phyloP scores from a whole-genome alignment of 306 rosid genomes.

The Sphenostylis stenocarpa region DNA sequence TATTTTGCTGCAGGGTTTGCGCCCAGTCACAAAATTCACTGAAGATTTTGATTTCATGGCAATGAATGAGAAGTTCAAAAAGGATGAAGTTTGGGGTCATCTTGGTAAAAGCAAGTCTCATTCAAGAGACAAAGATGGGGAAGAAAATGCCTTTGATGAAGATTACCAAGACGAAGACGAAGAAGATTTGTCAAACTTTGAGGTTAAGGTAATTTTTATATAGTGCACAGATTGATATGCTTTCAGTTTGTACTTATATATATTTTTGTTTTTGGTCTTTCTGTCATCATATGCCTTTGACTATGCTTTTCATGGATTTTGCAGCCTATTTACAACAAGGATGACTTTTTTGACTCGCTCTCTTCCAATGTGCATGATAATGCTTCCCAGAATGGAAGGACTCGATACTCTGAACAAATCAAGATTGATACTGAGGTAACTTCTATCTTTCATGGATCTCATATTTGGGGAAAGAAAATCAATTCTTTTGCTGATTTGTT shows the following conservation, averaged over 20 bases:
- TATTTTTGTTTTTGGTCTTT: not conserved
- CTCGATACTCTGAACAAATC: constrained; percentile 77
- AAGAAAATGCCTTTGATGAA: constrained; percentile 59
- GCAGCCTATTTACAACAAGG: constrained; percentile 83
- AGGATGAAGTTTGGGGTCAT: constrained; percentile 99
- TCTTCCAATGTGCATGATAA: constrained; percentile 51
- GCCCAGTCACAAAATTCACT: constrained; percentile 63
- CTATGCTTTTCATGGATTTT: constrained; percentile 27
- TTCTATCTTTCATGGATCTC: not conserved
- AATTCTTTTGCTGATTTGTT: constrained; percentile 32
- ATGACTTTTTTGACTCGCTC: constrained; percentile 86
- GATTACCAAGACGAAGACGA: constrained; percentile 65
- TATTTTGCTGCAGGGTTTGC: constrained; percentile 62
- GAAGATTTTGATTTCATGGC: constrained; percentile 95
- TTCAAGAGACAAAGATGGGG: constrained; percentile 56
- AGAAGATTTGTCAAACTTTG: constrained; percentile 48
- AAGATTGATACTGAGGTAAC: constrained; percentile 87
- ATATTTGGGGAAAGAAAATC: constrained; percentile 15
- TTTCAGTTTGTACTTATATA: not conserved
- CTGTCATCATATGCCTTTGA: constrained; percentile 22
- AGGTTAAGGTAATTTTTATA: constrained; percentile 48
- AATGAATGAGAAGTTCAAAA: constrained; percentile 96
- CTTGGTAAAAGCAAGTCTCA: constrained; percentile 76
- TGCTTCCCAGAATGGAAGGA: constrained; percentile 73
- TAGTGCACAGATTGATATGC: constrained; percentile 10